Evolutionary conservation across 2,329 filamentous ascomycete species (phyloP), one percentile per base, ranked within the genome.

Genomic region (Apiospora arundinis): DNA sequence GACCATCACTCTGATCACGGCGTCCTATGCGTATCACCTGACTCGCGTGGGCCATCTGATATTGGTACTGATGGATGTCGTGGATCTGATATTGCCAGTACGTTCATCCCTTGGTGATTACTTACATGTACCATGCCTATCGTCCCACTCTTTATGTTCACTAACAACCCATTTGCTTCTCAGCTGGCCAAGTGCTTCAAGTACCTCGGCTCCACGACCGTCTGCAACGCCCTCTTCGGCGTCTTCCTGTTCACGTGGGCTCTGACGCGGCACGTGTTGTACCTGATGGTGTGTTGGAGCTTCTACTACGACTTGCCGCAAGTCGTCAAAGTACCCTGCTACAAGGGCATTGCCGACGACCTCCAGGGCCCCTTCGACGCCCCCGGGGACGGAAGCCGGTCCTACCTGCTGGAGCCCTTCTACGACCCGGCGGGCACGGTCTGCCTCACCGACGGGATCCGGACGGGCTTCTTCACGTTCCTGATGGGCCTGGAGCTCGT

Each of bases 171-270:
- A 49, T 45, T 45, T 45, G n/a, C n/a, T n/a, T n/a, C n/a, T 16
- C 40, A 97, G 94, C 84, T 91, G 44, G 95, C 95, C 76, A 98
- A 98, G 83, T 93, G 95, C 77, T 89, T 98, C 74, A 97, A 97
- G 81, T 98, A 97, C 81, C 85, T 95, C 68, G 92, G 92, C 73
- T 94, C 89, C 82, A 90, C 90, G 73, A 91, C 85, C 4, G 84
- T 91, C 69, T 97, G 95, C 85, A 95, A 98, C 79, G 83, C 91
- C 72, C 88, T 91, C 67, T 98, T 98, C 78, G 95, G 91, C 56
- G 79, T 95, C 32, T 97, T 98, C 82, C 91, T 98, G 82, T 77
- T 93, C 23, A 89, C 90, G 67, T 98, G 95, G 95, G 86, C 97
- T 72, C 79, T 92, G 68, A 89, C 92, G 16, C 93, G 95, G 69